Evolutionary conservation across 805 yeast genomes (phyloP).

Genomic region (Nakazawaea siamensis): DNA sequence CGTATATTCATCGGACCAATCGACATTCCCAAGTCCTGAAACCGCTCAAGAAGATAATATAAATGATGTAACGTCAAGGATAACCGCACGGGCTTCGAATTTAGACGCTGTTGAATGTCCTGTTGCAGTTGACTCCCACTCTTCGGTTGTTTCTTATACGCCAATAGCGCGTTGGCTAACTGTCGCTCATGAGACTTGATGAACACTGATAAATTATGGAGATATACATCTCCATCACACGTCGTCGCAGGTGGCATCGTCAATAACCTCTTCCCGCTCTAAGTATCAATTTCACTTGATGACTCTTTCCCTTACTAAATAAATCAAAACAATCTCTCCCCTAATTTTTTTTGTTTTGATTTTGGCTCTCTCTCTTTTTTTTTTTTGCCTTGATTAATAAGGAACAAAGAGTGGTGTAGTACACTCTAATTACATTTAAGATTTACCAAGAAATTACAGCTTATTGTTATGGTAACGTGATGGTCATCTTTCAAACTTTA

Average conservation of each 20-base stretch:
- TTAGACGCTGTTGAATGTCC: conserved; percentile 9
- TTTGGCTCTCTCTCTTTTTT: neutral
- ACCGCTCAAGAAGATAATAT: conserved; percentile 50
- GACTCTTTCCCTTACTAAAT: too few relatives aligned
- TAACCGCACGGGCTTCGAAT: conserved; percentile 43
- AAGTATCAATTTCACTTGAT: too few relatives aligned
- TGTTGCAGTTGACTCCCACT: conserved; percentile 7
- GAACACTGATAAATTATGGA: conserved; percentile 44
- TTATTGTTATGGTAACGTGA: too few relatives aligned
- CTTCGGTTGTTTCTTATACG: conserved; percentile 32
- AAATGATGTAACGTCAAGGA: conserved; percentile 57
- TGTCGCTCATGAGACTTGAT: conserved; percentile 50
- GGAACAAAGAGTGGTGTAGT: too few relatives aligned
- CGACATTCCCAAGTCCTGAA: conserved; percentile 36
- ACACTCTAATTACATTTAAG: too few relatives aligned
- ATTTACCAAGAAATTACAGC: too few relatives aligned
- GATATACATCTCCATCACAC: conserved; percentile 50
- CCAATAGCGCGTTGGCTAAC: conserved; percentile 48
- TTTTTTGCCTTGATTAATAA: neutral
- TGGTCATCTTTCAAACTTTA: too few relatives aligned
- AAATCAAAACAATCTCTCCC: too few relatives aligned
- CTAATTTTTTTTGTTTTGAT: neutral
- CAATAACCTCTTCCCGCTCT: neutral
- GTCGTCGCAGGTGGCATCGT: conserved; percentile 12
- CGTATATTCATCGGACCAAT: conserved; percentile 59